Evolutionary conservation across 2,329 filamentous ascomycete species (phyloP).

Genomic region (Aspergillus pseudonomiae): DNA sequence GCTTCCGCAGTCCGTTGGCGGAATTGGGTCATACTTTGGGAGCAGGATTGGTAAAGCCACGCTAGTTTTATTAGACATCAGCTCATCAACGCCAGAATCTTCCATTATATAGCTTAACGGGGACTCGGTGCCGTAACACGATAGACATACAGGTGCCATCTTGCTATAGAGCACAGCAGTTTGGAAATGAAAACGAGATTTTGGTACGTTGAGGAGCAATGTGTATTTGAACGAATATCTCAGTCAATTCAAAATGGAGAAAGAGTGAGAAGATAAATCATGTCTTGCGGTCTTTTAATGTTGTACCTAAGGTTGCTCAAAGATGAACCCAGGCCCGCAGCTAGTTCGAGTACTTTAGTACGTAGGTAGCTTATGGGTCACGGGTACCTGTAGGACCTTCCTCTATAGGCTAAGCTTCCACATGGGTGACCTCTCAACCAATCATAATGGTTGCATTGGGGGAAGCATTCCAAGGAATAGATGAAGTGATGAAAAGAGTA

Average conservation of each 20-base stretch:
- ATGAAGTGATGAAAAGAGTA: background rate
- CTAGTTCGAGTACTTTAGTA: no score
- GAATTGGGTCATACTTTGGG: constrained; percentile 41
- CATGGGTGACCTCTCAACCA: background rate
- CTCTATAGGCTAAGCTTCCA: background rate
- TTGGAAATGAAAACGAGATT: background rate
- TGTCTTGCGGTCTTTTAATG: background rate
- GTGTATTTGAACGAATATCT: background rate
- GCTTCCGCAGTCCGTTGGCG: background rate
- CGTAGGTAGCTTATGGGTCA: no score
- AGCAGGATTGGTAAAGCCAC: constrained; percentile 51
- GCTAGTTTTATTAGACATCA: constrained; percentile 34
- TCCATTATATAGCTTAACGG: background rate
- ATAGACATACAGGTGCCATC: constrained; percentile 40
- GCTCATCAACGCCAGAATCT: background rate
- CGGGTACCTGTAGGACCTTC: background rate
- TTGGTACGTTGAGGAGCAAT: background rate
- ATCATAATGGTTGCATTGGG: background rate
- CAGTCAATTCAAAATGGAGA: background rate
- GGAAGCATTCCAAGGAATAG: background rate
- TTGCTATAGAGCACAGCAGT: background rate
- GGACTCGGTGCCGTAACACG: background rate
- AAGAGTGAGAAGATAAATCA: background rate
- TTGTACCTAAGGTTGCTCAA: background rate
- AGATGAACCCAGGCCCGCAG: background rate